Percentiles rank a stretch among this genome's conserved stretches.
phyloP scores from a whole-genome alignment of 441 rosid species.

The Francoa sonchifolia region DNA sequence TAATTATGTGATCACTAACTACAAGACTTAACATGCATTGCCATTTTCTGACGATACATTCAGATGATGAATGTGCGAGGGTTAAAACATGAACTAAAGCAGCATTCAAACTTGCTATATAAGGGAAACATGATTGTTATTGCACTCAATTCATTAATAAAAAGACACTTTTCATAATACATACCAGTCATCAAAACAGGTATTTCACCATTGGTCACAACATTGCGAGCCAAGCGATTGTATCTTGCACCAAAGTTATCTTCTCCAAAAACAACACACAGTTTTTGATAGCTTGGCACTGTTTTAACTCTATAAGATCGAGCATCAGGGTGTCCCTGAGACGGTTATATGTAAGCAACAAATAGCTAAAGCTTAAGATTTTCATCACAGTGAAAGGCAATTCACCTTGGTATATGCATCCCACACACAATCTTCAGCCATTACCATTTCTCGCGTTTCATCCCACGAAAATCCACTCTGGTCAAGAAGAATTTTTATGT shows the following conservation, averaged over 20 bases:
- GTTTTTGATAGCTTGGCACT: slow-evolving; percentile 62
- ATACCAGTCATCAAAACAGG: slow-evolving; percentile 41
- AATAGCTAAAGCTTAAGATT: slow-evolving; percentile 6
- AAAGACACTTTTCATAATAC: slow-evolving; percentile 16
- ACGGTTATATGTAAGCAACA: slow-evolving; percentile 14
- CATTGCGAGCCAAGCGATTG: slow-evolving; percentile 47
- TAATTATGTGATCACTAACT: too few species aligned
- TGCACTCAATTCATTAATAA: too few species aligned
- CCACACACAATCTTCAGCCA: slow-evolving; percentile 70
- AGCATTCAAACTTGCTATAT: too few species aligned
- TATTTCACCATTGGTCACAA: slow-evolving; percentile 23
- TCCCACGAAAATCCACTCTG: slow-evolving; percentile 77
- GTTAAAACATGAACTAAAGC: too few species aligned
- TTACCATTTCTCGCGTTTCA: slow-evolving; percentile 58
- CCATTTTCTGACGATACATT: too few species aligned
- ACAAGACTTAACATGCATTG: too few species aligned
- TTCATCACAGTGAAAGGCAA: slow-evolving; percentile 6
- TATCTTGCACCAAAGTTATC: slow-evolving; percentile 55
- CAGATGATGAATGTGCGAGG: too few species aligned
- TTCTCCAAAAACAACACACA: slow-evolving; percentile 58
- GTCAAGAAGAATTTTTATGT: slow-evolving; percentile 52
- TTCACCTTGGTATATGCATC: slow-evolving; percentile 57
- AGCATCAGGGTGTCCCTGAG: slow-evolving; percentile 82
- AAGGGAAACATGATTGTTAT: too few species aligned
- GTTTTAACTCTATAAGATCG: slow-evolving; percentile 79